A percentile compares a stretch with the other conserved stretches of the same genome.
Conservation (phyloP, 192 early-diverging fungal genomes). For the Phlyctochytrium arcticum region DNA sequence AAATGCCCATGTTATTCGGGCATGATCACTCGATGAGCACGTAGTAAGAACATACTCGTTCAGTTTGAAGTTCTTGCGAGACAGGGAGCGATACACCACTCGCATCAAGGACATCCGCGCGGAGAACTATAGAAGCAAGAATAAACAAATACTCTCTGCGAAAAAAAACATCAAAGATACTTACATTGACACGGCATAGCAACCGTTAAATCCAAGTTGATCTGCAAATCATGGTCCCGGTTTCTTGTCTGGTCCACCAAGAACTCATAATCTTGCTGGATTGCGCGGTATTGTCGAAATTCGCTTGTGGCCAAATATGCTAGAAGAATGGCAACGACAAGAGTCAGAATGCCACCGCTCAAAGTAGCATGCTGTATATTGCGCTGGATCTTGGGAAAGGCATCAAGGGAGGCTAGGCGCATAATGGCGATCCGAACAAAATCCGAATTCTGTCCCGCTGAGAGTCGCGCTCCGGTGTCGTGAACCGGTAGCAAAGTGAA, state of each 20-base stretch:
- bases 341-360: conserved; percentile 67
- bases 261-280: conserved; percentile 73
- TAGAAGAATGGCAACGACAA: conserved; percentile 65
- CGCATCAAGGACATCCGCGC: conserved; percentile 67
- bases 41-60: conserved; percentile 11
- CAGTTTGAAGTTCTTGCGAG: conserved; percentile 46
- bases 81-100: conserved; percentile 55
- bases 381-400: conserved; percentile 84
- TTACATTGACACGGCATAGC: conserved; percentile 76
- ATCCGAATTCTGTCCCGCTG: too few relatives aligned
- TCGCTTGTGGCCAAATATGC: conserved; percentile 67
- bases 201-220: conserved; percentile 83
- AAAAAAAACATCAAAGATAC: conserved; percentile 23
- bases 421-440: not conserved
- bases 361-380: conserved; percentile 69
- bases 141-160: not conserved
- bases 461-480: too few relatives aligned
- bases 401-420: conserved; percentile 56
- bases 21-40: not conserved
- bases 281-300: conserved; percentile 56
- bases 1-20: not conserved
- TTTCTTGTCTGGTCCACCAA: conserved; percentile 61
- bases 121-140: conserved; percentile 42
- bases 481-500: too few relatives aligned
- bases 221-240: conserved; percentile 60